Base-by-base conservation (phyloP, 2,329 filamentous ascomycete species). In the Penicillium freii region DNA sequence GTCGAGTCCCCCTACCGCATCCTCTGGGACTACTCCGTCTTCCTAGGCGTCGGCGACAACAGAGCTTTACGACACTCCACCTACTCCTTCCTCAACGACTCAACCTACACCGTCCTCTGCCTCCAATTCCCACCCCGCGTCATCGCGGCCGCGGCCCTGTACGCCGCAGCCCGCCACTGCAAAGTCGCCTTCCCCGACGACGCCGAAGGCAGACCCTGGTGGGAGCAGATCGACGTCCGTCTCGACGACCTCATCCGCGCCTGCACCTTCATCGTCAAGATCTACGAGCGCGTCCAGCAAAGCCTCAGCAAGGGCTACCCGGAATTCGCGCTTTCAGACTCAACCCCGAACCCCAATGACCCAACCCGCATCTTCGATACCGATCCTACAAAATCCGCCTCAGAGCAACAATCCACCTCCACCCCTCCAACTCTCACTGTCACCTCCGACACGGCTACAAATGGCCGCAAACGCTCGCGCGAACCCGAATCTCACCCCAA, bases 1-100 rank as follows among this genome's bases (percentile, higher is more conserved):
- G 82, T 97, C 29, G 90, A 95, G 64, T 90, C 92, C 59, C 93
- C 94, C 0, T 94, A 97, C 73, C 87, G 88, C 57, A 85, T 88
- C 57, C 84, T 97, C 29, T 94, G 91, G 74, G 86, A 93, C 55
- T 87, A 92, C 69, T 83, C 96, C 33, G 85, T 86, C 53, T 87
- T 84, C 70, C 84, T 94, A 60, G 82, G 83, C 25, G 81, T 92
- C 47, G 86, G 90, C 58, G 87, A 93, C 68, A 90, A 95, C 75
- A 93, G 93, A 75, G 79, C 83, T 54, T 77, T 97, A 31, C 85
- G 93, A 54, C 92, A 96, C 74, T 86, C 90, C 0, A 89, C 91
- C 1, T 97, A 94, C 92, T 89, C 91, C 0, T 97, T 97, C 69
- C 86, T 96, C 62, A 97, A 95, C 71, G 94, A 99, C 75, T 89